These are phyloP conservation scores for Paramecium caudatum DNA, from an alignment of 73 alveolate species.

Conservation along the genomic window DNA sequence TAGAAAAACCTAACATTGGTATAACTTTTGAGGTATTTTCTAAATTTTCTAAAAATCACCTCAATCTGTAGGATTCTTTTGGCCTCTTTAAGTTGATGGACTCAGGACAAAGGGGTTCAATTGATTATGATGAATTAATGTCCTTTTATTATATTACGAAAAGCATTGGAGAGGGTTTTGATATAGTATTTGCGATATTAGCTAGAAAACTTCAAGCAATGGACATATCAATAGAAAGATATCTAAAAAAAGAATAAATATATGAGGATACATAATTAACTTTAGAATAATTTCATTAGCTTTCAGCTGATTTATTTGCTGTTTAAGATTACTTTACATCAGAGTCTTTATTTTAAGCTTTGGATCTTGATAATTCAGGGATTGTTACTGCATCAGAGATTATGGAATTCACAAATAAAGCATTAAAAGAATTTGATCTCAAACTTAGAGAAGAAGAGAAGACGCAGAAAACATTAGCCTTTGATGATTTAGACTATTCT, in stretches of 20 bases:
- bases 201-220: conserved; percentile 70
- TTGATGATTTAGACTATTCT: conserved; percentile 27
- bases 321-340: background rate
- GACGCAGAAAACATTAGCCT: background rate
- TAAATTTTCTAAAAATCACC: background rate
- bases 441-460: background rate
- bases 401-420: background rate
- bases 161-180: conserved; percentile 35
- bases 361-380: conserved; percentile 27
- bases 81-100: conserved; percentile 13
- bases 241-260: conserved; percentile 36
- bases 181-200: conserved; percentile 50
- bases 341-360: conserved; percentile 38
- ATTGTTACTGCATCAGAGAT: conserved; percentile 21
- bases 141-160: conserved; percentile 37
- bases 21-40: background rate
- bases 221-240: conserved; percentile 51
- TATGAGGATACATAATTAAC: conserved; percentile 16
- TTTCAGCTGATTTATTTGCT: conserved; percentile 49
- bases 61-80: background rate
- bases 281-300: conserved; percentile 18
- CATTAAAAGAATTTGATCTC: background rate
- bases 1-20: background rate
- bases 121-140: conserved; percentile 75
- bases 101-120: conserved; percentile 46